Evolutionary conservation across 352 stramenopile species (phyloP).

Genomic region (Pythium coloratum): DNA sequence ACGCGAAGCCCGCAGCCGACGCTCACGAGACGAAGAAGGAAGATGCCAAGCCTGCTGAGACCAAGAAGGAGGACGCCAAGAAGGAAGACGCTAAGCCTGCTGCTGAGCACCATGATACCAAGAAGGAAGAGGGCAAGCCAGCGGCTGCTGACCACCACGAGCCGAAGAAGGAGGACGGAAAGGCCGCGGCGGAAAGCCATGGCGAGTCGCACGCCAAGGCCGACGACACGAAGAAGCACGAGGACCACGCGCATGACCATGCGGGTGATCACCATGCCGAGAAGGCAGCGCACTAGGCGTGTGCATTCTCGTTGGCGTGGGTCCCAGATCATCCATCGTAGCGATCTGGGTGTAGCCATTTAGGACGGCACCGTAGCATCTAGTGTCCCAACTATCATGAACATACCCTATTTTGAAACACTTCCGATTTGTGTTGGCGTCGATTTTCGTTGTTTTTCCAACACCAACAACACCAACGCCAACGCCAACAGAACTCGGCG

Average conservation of each 20-base stretch:
- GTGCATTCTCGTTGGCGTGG: background rate
- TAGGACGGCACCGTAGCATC: constrained; percentile 12
- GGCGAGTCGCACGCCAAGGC: background rate
- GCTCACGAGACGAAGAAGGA: background rate
- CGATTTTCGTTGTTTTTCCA: background rate
- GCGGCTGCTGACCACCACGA: background rate
- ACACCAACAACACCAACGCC: constrained; percentile 1
- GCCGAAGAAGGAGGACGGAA: constrained; percentile 3
- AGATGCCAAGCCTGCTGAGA: background rate
- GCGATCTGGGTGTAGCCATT: constrained; percentile 1
- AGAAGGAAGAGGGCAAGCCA: background rate
- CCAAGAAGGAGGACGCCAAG: constrained; percentile 9
- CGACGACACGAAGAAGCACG: constrained; percentile 17
- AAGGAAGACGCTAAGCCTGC: constrained; percentile 4
- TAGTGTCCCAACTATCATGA: constrained; percentile 13
- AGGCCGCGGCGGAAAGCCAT: background rate
- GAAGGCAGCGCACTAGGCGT: constrained; percentile 22
- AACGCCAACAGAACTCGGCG: background rate
- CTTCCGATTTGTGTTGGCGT: background rate
- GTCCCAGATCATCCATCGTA: background rate
- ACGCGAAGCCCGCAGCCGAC: background rate
- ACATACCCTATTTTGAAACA: constrained; percentile 21
- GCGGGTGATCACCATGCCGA: constrained; percentile 27
- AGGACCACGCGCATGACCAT: constrained; percentile 8
- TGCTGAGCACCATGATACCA: background rate